A percentile compares a stretch with the other conserved stretches of the same genome.
Evolutionary conservation across 1,284 basidiomycete genomes (phyloP).

Genomic region (Gomphus bonarii): DNA sequence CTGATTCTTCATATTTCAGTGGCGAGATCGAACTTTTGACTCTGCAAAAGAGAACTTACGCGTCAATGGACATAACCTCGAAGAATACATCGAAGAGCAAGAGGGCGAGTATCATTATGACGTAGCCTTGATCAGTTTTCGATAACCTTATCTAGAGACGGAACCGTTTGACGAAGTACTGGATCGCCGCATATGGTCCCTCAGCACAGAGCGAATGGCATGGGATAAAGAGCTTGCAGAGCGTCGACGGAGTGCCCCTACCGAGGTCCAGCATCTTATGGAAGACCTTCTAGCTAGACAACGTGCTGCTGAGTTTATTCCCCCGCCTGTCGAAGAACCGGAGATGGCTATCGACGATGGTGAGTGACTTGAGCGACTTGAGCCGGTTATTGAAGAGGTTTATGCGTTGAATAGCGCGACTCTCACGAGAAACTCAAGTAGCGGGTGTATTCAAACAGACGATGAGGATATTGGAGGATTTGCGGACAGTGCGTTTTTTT

Average conservation of each 20-base stretch:
- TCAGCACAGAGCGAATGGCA: slow-evolving; percentile 54
- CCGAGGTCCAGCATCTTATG: slow-evolving; percentile 38
- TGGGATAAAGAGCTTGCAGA: slow-evolving; percentile 60
- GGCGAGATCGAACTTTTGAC: slow-evolving; percentile 48
- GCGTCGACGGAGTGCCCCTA: slow-evolving; percentile 46
- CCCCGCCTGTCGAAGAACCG: slow-evolving; percentile 13
- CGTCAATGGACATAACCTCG: slow-evolving; percentile 70
- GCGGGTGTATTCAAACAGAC: slow-evolving; percentile 1
- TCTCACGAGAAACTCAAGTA: background rate
- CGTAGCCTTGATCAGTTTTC: background rate
- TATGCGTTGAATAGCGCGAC: background rate
- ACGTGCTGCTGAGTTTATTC: slow-evolving; percentile 26
- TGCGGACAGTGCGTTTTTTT: background rate
- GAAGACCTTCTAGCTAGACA: slow-evolving; percentile 36
- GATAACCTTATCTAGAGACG: slow-evolving; percentile 35
- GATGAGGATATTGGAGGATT: background rate
- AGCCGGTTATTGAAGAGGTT: background rate
- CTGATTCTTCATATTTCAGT: slow-evolving; percentile 28
- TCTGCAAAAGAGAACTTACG: slow-evolving; percentile 62
- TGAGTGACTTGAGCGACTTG: background rate
- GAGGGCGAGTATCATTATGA: slow-evolving; percentile 32
- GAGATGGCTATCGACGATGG: slow-evolving; percentile 14
- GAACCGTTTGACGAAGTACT: slow-evolving; percentile 76
- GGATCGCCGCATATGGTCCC: slow-evolving; percentile 61
- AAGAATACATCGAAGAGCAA: slow-evolving; percentile 47